Conservation (phyloP, 345 rosid genomes). For the Eucalyptus grandis region DNA sequence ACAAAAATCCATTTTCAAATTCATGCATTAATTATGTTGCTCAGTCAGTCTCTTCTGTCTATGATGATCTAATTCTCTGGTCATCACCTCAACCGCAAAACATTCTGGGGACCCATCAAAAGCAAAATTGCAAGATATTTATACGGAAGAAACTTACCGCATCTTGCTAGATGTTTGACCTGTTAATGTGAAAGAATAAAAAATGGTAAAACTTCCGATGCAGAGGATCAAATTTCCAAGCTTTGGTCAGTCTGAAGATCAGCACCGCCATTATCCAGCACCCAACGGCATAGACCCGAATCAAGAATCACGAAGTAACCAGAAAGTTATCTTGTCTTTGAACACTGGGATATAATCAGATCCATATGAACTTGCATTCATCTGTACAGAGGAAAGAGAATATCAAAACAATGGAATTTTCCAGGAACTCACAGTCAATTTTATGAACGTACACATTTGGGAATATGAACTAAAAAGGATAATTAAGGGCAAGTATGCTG, state of each 20-base stretch:
- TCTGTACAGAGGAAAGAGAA: neutral
- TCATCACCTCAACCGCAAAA: neutral
- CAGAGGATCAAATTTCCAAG: neutral
- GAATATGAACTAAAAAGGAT: neutral
- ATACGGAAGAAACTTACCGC: neutral
- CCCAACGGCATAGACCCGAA: neutral
- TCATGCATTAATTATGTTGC: neutral
- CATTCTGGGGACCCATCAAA: neutral
- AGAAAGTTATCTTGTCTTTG: conserved; percentile 3
- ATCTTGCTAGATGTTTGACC: neutral
- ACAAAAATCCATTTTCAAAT: neutral
- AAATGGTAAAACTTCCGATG: neutral
- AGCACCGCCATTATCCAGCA: neutral
- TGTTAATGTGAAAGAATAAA: neutral
- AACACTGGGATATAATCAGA: neutral
- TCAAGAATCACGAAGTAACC: neutral
- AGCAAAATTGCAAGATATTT: neutral
- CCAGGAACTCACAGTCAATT: neutral
- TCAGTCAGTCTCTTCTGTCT: neutral
- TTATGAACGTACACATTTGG: neutral
- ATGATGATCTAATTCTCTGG: neutral
- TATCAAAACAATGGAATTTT: neutral
- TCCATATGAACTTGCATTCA: neutral
- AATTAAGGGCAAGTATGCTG: neutral
- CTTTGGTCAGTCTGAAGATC: neutral